phyloP scores from a whole-genome alignment of 371 early-diverging fungal species.

The Mucor sp. region DNA sequence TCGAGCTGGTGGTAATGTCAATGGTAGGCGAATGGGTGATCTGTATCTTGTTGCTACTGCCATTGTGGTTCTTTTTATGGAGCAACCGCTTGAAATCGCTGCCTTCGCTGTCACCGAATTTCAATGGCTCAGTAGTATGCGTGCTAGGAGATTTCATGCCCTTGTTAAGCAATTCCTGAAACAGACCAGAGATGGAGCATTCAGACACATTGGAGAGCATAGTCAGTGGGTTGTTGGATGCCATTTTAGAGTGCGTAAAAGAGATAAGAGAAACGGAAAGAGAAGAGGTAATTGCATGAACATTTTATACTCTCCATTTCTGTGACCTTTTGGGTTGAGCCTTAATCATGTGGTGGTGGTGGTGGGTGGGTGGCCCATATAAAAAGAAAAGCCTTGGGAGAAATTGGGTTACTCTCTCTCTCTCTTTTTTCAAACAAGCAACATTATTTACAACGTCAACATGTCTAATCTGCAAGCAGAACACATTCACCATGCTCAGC shows the following conservation, averaged over 20 bases:
- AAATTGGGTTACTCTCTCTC: background rate
- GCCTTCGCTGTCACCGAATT: constrained; percentile 23
- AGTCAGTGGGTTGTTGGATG: background rate
- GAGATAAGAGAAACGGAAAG: background rate
- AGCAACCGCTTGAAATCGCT: constrained; percentile 32
- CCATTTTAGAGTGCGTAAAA: constrained; percentile 2
- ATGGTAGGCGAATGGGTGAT: constrained; percentile 3
- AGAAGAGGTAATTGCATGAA: constrained; percentile 1
- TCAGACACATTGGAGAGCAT: constrained; percentile 4
- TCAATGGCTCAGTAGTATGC: background rate
- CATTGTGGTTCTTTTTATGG: constrained; percentile 24
- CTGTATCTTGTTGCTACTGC: background rate
- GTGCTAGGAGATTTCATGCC: background rate
- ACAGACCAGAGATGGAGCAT: constrained; percentile 14
- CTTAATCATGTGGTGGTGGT: background rate
- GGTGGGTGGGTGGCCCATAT: no score
- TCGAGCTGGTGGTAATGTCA: background rate
- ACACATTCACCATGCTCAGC: constrained; percentile 12
- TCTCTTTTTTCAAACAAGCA: background rate
- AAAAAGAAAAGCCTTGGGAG: background rate
- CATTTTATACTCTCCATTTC: background rate
- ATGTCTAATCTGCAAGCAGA: constrained; percentile 11
- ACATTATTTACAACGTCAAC: background rate
- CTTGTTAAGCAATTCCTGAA: constrained; percentile 15
- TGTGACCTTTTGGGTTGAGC: background rate